Conservation (phyloP, 768 basidiomycete genomes). For the Tephrocybe rancida region DNA sequence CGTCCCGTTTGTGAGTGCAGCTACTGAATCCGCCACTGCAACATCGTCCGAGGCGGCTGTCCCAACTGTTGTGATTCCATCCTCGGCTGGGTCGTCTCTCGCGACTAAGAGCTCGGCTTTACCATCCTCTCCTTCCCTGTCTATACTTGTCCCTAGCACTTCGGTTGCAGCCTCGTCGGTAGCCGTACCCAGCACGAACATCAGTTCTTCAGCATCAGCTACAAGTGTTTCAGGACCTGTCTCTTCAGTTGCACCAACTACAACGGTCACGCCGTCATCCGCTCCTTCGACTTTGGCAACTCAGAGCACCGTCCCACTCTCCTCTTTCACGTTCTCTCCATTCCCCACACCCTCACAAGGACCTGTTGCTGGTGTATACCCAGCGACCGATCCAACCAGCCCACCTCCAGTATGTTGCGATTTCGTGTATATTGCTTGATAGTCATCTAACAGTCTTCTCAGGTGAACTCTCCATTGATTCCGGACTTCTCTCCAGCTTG, state of each 20-base stretch:
- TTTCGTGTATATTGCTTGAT: background rate
- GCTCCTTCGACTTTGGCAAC: constrained; percentile 9
- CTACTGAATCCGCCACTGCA: constrained; percentile 3
- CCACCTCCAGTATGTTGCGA: constrained; percentile 55
- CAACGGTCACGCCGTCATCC: constrained; percentile 4
- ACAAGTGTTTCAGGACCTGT: background rate
- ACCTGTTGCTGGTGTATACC: constrained; percentile 55
- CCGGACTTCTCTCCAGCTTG: constrained; percentile 59
- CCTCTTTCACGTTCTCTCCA: constrained; percentile 41
- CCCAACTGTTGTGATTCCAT: constrained; percentile 4
- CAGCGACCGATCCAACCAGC: constrained; percentile 51
- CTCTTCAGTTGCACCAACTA: background rate
- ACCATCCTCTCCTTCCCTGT: background rate
- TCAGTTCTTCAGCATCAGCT: background rate
- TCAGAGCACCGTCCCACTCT: constrained; percentile 14
- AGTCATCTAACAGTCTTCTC: background rate
- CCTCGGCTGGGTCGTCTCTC: constrained; percentile 5
- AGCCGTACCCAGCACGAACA: background rate
- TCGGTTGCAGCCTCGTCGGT: background rate
- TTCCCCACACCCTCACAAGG: constrained; percentile 63
- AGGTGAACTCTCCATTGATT: constrained; percentile 38
- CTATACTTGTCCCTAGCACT: constrained; percentile 5
- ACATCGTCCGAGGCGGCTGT: background rate
- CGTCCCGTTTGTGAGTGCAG: constrained; percentile 11
- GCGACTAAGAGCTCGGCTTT: background rate